Percentiles rank a stretch among this genome's conserved stretches.
Conservation (phyloP, 768 basidiomycete genomes). For the Agaricus sinodeliciosus region DNA sequence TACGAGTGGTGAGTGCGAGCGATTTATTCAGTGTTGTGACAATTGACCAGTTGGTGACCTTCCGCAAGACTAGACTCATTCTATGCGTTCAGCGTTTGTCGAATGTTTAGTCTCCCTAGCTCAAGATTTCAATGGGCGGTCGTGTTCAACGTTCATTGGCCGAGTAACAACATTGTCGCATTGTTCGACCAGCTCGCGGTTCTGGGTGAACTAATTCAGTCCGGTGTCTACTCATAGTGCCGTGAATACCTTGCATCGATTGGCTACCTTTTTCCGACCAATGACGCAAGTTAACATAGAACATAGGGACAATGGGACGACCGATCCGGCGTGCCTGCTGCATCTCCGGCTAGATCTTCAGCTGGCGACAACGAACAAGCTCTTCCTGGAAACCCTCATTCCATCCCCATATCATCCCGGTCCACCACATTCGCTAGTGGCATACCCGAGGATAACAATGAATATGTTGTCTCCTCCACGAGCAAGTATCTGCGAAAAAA, state of each 20-base stretch:
- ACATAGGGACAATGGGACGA: slow-evolving; percentile 26
- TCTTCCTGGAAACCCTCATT: slow-evolving; percentile 23
- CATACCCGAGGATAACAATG: slow-evolving; percentile 35
- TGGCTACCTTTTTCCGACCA: slow-evolving; percentile 81
- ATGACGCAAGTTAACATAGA: slow-evolving; percentile 54
- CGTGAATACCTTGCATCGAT: slow-evolving; percentile 76
- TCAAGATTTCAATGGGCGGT: slow-evolving; percentile 89
- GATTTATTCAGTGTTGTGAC: neutral
- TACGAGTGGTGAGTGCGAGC: slow-evolving; percentile 66
- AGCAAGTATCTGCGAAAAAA: slow-evolving; percentile 58
- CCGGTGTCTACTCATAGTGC: slow-evolving; percentile 69
- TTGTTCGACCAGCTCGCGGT: slow-evolving; percentile 90
- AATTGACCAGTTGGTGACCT: neutral
- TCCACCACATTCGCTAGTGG: slow-evolving; percentile 27
- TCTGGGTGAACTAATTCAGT: slow-evolving; percentile 77
- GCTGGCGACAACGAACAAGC: slow-evolving; percentile 69
- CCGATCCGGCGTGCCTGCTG: slow-evolving; percentile 27
- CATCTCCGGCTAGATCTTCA: slow-evolving; percentile 33
- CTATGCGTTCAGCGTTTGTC: slow-evolving; percentile 90
- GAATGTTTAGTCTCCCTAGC: slow-evolving; percentile 84
- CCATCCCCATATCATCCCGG: slow-evolving; percentile 30
- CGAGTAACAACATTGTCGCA: slow-evolving; percentile 94
- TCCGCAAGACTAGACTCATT: slow-evolving; percentile 80
- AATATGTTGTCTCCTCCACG: slow-evolving; percentile 36
- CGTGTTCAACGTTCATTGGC: slow-evolving; percentile 97